Percentiles rank a stretch among this genome's conserved stretches.
These are phyloP conservation scores for Ilyonectria sp. DNA, from an alignment of 2,329 filamentous ascomycete species.

Conservation along the genomic window DNA sequence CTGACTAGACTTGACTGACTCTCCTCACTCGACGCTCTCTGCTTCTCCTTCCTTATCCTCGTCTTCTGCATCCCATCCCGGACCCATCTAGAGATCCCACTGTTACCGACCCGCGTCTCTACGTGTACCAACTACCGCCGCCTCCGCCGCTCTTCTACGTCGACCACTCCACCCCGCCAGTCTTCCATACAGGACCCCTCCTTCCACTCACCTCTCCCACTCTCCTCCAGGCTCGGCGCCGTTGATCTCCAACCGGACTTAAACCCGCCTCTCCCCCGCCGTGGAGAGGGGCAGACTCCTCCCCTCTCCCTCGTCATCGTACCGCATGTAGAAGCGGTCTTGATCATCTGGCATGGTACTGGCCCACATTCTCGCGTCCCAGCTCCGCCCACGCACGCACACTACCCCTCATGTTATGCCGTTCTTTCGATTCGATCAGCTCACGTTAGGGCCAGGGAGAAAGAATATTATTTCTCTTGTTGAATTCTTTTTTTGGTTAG, in stretches of 20 bases:
- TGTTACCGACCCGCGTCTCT: constrained; percentile 3
- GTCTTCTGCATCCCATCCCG: neutral
- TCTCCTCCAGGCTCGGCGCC: constrained; percentile 2
- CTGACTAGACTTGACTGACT: neutral
- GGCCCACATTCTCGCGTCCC: constrained; percentile 24
- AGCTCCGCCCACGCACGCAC: constrained; percentile 21
- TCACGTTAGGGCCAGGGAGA: neutral
- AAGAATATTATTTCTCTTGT: constrained; percentile 14
- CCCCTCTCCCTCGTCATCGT: constrained; percentile 21
- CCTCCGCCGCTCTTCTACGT: neutral
- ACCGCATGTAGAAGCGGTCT: constrained; percentile 17
- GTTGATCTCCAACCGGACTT: constrained; percentile 6
- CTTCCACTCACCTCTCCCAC: neutral
- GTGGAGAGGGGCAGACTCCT: neutral
- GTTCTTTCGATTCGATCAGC: neutral
- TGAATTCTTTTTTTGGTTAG: neutral
- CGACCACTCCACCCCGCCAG: neutral
- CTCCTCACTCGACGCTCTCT: neutral
- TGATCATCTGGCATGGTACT: constrained; percentile 26
- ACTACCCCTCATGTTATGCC: neutral
- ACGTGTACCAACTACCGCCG: neutral
- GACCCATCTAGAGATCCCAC: neutral
- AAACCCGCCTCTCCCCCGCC: neutral
- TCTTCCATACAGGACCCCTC: neutral
- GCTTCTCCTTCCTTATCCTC: neutral